phyloP scores from a whole-genome alignment of 1,284 basidiomycete species.

The Ceratorhiza oryzae-sativae region DNA sequence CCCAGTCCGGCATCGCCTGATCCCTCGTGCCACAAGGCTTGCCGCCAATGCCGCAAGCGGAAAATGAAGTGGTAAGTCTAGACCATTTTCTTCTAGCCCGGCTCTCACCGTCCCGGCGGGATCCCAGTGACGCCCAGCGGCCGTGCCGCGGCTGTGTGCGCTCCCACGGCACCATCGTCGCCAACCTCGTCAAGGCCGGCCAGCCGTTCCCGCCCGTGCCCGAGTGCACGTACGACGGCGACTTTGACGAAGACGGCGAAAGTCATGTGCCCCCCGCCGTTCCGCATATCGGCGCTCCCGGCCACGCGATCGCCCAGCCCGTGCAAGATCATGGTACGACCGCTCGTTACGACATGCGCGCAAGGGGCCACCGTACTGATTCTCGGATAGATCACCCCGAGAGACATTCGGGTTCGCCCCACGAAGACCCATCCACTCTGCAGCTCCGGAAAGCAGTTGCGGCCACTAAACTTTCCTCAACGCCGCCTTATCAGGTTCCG shows the following conservation, averaged over 20 bases:
- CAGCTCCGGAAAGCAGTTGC: constrained; percentile 8
- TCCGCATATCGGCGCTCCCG: constrained; percentile 26
- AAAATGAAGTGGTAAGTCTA: constrained; percentile 31
- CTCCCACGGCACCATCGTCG: constrained; percentile 35
- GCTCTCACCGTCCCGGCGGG: neutral
- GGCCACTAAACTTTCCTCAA: neutral
- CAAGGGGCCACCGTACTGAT: no score
- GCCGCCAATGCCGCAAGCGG: constrained; percentile 37
- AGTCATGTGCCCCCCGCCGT: neutral
- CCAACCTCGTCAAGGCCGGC: constrained; percentile 32
- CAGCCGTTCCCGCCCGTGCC: constrained; percentile 32
- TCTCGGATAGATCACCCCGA: neutral
- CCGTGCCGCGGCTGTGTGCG: constrained; percentile 33
- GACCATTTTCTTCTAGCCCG: neutral
- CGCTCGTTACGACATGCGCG: no score
- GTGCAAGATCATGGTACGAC: neutral
- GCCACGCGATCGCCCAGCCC: constrained; percentile 13
- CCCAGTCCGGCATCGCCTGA: neutral
- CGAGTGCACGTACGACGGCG: constrained; percentile 32
- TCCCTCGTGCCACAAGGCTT: neutral
- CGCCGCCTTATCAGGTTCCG: neutral
- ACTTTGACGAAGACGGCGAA: constrained; percentile 30
- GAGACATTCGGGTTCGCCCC: neutral
- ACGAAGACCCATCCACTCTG: neutral
- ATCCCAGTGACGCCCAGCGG: constrained; percentile 15